phyloP scores from a whole-genome alignment of 768 basidiomycete genomes.

The Suillus lakei region DNA sequence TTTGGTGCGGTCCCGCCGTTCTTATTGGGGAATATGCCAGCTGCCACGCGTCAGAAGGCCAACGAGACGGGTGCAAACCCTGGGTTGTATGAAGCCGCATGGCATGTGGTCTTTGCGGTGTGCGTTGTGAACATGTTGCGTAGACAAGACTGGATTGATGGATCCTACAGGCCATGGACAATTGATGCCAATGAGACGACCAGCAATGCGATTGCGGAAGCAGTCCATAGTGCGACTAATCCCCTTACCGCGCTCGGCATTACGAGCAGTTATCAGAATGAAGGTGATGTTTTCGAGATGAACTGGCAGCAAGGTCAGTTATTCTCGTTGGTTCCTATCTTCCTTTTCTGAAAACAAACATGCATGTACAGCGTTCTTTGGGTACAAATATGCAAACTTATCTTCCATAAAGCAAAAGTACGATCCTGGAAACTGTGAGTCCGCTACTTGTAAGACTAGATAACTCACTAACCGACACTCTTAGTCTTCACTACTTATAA shows the following conservation, averaged over 20 bases:
- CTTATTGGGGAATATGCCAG: slow-evolving; percentile 21
- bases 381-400: slow-evolving; percentile 22
- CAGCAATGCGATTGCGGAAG: slow-evolving; percentile 7
- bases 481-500: slow-evolving; percentile 25
- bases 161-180: slow-evolving; percentile 21
- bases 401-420: slow-evolving; percentile 27
- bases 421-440: slow-evolving; percentile 24
- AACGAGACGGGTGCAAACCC: slow-evolving; percentile 26
- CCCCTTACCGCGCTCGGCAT: slow-evolving; percentile 22
- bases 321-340: neutral
- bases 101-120: slow-evolving; percentile 15
- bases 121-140: slow-evolving; percentile 6
- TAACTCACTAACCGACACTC: neutral
- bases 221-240: slow-evolving; percentile 14
- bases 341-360: neutral
- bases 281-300: slow-evolving; percentile 22
- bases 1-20: neutral
- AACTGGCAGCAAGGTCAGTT: slow-evolving; percentile 23
- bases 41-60: slow-evolving; percentile 10
- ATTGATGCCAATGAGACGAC: slow-evolving; percentile 1
- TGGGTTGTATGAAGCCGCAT: slow-evolving; percentile 21
- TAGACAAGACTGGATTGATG: neutral
- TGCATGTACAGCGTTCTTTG: slow-evolving; percentile 21
- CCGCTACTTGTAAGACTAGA: neutral
- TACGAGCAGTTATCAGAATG: slow-evolving; percentile 28